Evolutionary conservation across 371 early-diverging fungal species (phyloP).

Genomic region (Basidiobolus heterosporus): DNA sequence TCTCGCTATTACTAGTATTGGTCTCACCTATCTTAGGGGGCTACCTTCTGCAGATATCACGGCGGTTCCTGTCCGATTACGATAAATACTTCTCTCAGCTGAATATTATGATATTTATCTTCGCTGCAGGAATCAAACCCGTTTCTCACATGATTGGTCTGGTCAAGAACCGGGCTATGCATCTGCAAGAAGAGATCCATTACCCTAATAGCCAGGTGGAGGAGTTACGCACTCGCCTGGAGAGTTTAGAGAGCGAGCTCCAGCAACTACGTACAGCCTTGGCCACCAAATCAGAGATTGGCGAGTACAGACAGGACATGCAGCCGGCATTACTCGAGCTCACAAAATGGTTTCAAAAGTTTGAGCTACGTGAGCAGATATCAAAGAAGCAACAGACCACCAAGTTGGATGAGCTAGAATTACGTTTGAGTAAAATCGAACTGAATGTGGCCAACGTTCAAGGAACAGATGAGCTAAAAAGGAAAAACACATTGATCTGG

Average conservation of each 20-base stretch:
- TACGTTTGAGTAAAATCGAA: no score
- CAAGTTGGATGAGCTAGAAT: no score
- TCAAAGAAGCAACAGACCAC: no score
- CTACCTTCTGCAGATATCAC: constrained; percentile 31
- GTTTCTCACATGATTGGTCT: constrained; percentile 28
- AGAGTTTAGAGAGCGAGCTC: constrained; percentile 34
- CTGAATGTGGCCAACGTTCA: no score
- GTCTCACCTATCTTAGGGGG: constrained; percentile 36
- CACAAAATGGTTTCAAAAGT: no score
- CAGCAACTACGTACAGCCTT: constrained; percentile 29
- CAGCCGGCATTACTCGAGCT: neutral
- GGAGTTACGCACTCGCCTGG: constrained; percentile 18
- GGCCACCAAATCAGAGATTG: constrained; percentile 45
- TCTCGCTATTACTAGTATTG: constrained; percentile 27
- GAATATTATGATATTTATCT: constrained; percentile 40
- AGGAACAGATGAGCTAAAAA: no score
- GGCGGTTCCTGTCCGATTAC: constrained; percentile 27
- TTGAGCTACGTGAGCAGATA: no score
- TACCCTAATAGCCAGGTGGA: constrained; percentile 28
- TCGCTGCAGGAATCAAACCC: constrained; percentile 39
- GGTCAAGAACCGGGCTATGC: constrained; percentile 30
- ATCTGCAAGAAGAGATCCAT: constrained; percentile 33
- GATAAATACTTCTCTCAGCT: constrained; percentile 38
- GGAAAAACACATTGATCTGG: no score
- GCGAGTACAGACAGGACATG: constrained; percentile 4